A percentile compares a stretch with the other conserved stretches of the same genome.
phyloP scores from a whole-genome alignment of 768 basidiomycete species.

The Psilocybe sp. region DNA sequence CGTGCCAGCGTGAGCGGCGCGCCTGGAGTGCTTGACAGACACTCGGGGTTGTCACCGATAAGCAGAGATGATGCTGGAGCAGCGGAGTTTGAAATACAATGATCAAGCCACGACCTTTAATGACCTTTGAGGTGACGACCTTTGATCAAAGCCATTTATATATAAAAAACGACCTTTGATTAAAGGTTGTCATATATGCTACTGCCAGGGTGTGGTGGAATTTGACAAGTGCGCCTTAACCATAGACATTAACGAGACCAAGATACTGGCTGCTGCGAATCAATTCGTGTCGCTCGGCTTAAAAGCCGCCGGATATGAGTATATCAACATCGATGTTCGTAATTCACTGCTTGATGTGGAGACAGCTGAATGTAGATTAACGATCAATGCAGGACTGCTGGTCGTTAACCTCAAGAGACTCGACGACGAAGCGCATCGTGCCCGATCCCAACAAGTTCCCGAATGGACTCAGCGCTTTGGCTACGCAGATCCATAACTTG shows the following conservation, averaged over 20 bases:
- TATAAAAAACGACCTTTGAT: too few relatives aligned
- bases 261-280: constrained; percentile 44
- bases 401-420: constrained; percentile 37
- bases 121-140: too few relatives aligned
- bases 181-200: too few relatives aligned
- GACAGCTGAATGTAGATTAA: not conserved
- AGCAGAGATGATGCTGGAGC: too few relatives aligned
- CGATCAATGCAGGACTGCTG: constrained; percentile 43
- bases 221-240: not conserved
- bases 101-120: too few relatives aligned
- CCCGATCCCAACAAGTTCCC: constrained; percentile 55
- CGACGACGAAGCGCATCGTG: constrained; percentile 38
- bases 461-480: constrained; percentile 44
- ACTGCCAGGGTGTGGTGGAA: too few relatives aligned
- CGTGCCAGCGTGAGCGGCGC: too few relatives aligned
- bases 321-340: constrained; percentile 50
- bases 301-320: constrained; percentile 46
- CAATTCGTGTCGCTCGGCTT: constrained; percentile 44
- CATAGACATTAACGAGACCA: constrained; percentile 41
- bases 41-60: too few relatives aligned
- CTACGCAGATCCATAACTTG: constrained; percentile 41
- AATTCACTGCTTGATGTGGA: not conserved
- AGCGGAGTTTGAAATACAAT: too few relatives aligned
- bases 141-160: too few relatives aligned
- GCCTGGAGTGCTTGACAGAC: too few relatives aligned